Conservation (phyloP, 352 stramenopile genomes). For the Phytopythium chamaehyphon region DNA sequence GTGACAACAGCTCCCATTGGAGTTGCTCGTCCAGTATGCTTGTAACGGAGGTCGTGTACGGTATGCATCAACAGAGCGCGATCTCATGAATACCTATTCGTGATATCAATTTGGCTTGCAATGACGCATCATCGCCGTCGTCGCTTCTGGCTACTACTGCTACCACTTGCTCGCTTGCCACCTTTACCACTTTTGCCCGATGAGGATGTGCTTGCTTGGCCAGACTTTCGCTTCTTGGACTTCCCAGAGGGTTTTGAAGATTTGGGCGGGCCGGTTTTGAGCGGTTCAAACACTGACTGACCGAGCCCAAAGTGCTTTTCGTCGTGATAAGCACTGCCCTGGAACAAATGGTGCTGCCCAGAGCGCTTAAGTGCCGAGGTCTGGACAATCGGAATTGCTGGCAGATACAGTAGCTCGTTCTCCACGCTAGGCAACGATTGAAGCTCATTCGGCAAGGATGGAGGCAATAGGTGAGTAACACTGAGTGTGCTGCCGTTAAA, state of each 20-base stretch:
- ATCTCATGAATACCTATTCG: too few species aligned
- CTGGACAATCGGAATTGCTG: slow-evolving; percentile 58
- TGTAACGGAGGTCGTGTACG: too few species aligned
- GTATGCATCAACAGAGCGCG: too few species aligned
- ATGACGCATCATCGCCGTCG: slow-evolving; percentile 21
- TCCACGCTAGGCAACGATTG: slow-evolving; percentile 17
- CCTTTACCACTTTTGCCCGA: slow-evolving; percentile 11
- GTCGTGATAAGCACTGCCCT: slow-evolving; percentile 43
- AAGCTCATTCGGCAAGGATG: slow-evolving; percentile 4
- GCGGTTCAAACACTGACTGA: slow-evolving; percentile 67
- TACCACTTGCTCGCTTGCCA: slow-evolving; percentile 23
- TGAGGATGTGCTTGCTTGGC: background rate
- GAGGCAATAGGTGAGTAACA: background rate
- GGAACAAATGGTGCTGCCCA: slow-evolving; percentile 34
- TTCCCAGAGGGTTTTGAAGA: slow-evolving; percentile 31
- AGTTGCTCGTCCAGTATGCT: background rate
- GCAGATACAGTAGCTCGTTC: slow-evolving; percentile 33
- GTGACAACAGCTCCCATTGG: background rate
- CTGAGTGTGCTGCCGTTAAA: slow-evolving; percentile 22
- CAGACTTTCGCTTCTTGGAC: slow-evolving; percentile 25
- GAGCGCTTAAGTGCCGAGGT: slow-evolving; percentile 27
- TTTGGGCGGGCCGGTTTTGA: slow-evolving; percentile 38
- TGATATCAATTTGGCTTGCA: too few species aligned
- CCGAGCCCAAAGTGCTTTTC: slow-evolving; percentile 68
- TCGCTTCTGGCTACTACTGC: slow-evolving; percentile 41